Conservation (phyloP, 1,139 yeast genomes). For the Zhuliangozyma parablackwelliae region DNA sequence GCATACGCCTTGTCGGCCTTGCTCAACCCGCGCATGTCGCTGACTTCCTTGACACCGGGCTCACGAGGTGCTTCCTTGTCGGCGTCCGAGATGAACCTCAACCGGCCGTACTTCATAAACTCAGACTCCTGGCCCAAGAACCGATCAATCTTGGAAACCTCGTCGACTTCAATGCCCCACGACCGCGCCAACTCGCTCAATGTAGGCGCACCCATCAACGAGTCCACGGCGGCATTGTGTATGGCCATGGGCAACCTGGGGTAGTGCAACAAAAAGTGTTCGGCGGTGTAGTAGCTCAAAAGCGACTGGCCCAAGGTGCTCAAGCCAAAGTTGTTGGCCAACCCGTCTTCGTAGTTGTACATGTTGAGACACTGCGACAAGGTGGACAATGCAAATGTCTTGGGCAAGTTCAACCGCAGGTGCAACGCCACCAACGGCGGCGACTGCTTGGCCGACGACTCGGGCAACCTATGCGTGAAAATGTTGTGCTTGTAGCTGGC, state of each 20-base stretch:
- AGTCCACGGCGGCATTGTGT: conserved; percentile 66
- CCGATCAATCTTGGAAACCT: conserved; percentile 59
- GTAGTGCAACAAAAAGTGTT: conserved; percentile 65
- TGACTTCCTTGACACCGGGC: conserved; percentile 41
- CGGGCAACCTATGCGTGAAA: conserved; percentile 47
- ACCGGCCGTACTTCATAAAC: conserved; percentile 58
- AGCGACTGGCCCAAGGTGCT: conserved; percentile 76
- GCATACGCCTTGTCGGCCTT: conserved; percentile 43
- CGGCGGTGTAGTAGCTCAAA: conserved; percentile 71
- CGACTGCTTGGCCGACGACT: conserved; percentile 46
- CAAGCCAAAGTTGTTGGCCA: conserved; percentile 75
- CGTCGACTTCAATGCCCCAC: conserved; percentile 90
- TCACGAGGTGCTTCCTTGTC: conserved; percentile 28
- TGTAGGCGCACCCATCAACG: conserved; percentile 64
- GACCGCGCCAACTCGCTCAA: conserved; percentile 59
- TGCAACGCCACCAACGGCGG: conserved; percentile 79
- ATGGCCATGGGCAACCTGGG: conserved; percentile 88
- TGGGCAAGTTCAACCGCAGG: conserved; percentile 63
- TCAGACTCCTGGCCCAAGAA: conserved; percentile 67
- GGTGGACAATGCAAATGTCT: conserved; percentile 54
- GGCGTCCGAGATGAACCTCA: conserved; percentile 46
- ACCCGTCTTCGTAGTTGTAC: conserved; percentile 36
- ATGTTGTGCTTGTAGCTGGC: conserved; percentile 39
- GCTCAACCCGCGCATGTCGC: conserved; percentile 8
- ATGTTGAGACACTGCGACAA: conserved; percentile 73